Evolutionary conservation across 805 yeast genomes (phyloP), one percentile per base, ranked within the genome.

Genomic region (Wickerhamiella occidentalis): DNA sequence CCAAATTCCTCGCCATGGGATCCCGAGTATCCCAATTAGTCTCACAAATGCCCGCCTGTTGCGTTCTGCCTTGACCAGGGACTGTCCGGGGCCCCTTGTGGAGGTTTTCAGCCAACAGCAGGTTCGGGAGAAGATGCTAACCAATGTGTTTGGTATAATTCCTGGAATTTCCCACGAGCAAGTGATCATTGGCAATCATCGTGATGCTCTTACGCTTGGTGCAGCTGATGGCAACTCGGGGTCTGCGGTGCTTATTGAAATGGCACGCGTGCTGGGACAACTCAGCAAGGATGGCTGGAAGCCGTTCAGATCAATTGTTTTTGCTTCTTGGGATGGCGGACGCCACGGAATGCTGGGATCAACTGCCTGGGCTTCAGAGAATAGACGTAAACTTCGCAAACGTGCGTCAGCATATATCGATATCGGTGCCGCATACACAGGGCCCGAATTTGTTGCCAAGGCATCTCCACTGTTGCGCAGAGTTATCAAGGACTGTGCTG

Each of bases 161-260:
- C 75, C 74, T 51, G 88, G 88, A 36, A 62, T 67, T 36, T 70
- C 74, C 44, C 79, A 79, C 50, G 79, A 76, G 7, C 43, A 36
- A 35, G 70, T 82, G 44, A 61, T 83, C 30, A 61, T 82, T 50
- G 92, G 92, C 35, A 82, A 82, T 61, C 92, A 82, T 60, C 75
- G 87, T 50, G 92, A 83, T 61, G 79, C 90, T 3, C 83, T 90
- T 90, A 74, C 79, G 51, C 76, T 78, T 49, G 84, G 84, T 45
- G 85, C 85, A 13, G 88, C 88, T 0, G 90, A 83, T 63, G 88
- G 90, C 22, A 82, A 82, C 62, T 73, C 81, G 22, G 90, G 90
- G 1, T 73, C 83, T n/a, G 79, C 87, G 0, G 76, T 71, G 1
- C 54, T 81, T 54, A 61, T 82, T 40, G 90, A 82, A 60, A 64